A percentile compares a stretch with the other conserved stretches of the same genome.
Conservation (phyloP, 768 basidiomycete genomes). For the Saitozyma sp. region DNA sequence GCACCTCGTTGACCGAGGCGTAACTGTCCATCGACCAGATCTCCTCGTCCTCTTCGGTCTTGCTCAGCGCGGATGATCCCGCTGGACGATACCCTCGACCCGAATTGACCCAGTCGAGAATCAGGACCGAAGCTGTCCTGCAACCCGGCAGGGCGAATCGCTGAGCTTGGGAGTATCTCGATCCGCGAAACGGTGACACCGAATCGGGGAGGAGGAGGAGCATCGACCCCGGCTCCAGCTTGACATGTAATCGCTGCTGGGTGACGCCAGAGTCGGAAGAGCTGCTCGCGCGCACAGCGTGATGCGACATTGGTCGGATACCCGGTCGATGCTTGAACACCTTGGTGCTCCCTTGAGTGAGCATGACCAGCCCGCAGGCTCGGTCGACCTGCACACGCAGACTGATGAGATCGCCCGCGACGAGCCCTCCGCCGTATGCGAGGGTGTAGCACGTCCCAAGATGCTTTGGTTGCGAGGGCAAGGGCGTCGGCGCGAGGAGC, state of each 20-base stretch:
- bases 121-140: conserved; percentile 61
- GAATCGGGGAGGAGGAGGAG: conserved; percentile 87
- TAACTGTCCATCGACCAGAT: conserved; percentile 87
- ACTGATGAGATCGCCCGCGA: conserved; percentile 75
- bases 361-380: conserved; percentile 65
- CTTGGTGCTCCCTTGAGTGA: conserved; percentile 90
- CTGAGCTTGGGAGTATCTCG: conserved; percentile 81
- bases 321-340: conserved; percentile 79
- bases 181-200: conserved; percentile 83
- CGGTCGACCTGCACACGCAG: conserved; percentile 64
- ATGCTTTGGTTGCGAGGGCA: conserved; percentile 54
- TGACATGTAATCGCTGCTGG: conserved; percentile 65
- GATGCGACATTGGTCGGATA: conserved; percentile 54
- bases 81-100: conserved; percentile 59
- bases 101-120: conserved; percentile 90
- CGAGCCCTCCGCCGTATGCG: conserved; percentile 87
- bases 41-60: conserved; percentile 62
- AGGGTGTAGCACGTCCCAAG: conserved; percentile 75
- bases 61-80: background rate
- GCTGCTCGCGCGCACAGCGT: conserved; percentile 11
- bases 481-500: conserved; percentile 68
- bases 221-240: conserved; percentile 59
- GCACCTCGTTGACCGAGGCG: conserved; percentile 80
- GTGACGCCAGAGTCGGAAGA: conserved; percentile 52
- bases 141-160: conserved; percentile 65